These are phyloP conservation scores for Pseudoturritis turrita DNA, from an alignment of 345 rosid genomes.

Conservation along the genomic window DNA sequence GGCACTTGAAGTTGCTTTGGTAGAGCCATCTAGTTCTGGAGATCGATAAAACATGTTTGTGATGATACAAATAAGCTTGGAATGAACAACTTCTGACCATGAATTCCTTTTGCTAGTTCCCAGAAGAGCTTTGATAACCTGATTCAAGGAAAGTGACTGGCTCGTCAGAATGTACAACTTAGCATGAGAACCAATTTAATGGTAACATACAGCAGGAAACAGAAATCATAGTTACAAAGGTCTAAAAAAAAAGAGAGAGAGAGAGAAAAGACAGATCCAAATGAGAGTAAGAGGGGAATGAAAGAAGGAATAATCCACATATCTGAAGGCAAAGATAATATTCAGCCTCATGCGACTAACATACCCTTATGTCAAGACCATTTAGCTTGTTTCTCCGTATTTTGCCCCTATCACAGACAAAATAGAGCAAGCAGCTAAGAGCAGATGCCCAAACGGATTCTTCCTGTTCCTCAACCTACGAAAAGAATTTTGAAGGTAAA, in stretches of 20 bases:
- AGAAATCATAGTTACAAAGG: constrained; percentile 11
- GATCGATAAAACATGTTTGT: constrained; percentile 84
- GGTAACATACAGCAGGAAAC: not conserved
- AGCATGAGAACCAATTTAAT: not conserved
- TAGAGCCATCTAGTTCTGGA: constrained; percentile 54
- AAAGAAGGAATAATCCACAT: not conserved
- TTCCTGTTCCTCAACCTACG: constrained; percentile 79
- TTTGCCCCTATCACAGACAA: constrained; percentile 87
- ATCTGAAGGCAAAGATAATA: constrained; percentile 10
- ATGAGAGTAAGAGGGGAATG: not conserved
- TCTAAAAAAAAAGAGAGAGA: not conserved
- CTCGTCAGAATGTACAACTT: constrained; percentile 21
- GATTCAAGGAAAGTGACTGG: constrained; percentile 24
- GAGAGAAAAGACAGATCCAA: constrained; percentile 2
- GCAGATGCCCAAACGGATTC: constrained; percentile 98
- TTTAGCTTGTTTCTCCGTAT: constrained; percentile 67
- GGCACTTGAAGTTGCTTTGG: constrained; percentile 34
- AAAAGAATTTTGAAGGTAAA: constrained; percentile 22
- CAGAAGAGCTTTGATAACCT: constrained; percentile 84
- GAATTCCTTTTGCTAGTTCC: constrained; percentile 70
- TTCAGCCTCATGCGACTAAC: constrained; percentile 10
- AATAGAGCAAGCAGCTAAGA: constrained; percentile 91
- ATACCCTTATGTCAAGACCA: constrained; percentile 98
- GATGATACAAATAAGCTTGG: constrained; percentile 85
- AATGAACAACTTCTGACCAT: constrained; percentile 97